A percentile compares a stretch with the other conserved stretches of the same genome.
These are phyloP conservation scores for Chaetomiaceae sp. DNA, from an alignment of 2,329 filamentous ascomycete genomes.

Conservation along the genomic window DNA sequence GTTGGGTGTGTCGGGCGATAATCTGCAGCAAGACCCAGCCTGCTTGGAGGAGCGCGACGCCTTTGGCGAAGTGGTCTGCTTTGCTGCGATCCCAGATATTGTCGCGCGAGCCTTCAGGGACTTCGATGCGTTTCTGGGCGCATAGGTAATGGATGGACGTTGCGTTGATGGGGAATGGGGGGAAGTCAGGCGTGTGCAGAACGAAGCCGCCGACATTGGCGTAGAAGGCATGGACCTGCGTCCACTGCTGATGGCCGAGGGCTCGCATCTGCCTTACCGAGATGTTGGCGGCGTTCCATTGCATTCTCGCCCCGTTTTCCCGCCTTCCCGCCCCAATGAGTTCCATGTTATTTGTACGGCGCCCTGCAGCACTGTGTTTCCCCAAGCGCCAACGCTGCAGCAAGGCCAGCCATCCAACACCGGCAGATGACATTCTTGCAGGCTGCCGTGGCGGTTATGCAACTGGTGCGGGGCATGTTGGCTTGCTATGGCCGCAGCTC, in stretches of 20 bases:
- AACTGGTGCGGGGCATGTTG: too few species aligned
- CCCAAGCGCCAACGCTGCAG: too few species aligned
- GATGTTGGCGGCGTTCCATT: constrained; percentile 14
- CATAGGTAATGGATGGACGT: constrained; percentile 8
- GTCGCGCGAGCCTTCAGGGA: constrained; percentile 6
- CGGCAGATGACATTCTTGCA: too few species aligned
- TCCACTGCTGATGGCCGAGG: constrained; percentile 7
- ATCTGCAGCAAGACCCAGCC: constrained; percentile 12
- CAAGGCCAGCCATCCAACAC: too few species aligned
- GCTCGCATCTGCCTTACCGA: constrained; percentile 11
- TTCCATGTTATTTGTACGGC: too few species aligned
- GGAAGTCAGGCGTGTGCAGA: constrained; percentile 6
- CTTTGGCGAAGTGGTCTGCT: constrained; percentile 12
- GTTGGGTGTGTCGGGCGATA: constrained; percentile 5
- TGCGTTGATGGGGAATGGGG: constrained; percentile 9
- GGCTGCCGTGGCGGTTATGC: too few species aligned
- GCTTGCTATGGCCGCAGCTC: constrained; percentile 9
- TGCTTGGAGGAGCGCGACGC: constrained; percentile 7
- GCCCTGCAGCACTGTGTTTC: too few species aligned
- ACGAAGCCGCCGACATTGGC: constrained; percentile 13
- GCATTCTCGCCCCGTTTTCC: too few species aligned
- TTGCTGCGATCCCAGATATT: constrained; percentile 16
- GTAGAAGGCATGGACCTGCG: constrained; percentile 12
- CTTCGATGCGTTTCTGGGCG: constrained; percentile 1
- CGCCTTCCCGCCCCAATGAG: too few species aligned